Evolutionary conservation across 1,139 yeast species (phyloP), one percentile per base, ranked within the genome.

Genomic region (Debaryomyces psychrophilus): DNA sequence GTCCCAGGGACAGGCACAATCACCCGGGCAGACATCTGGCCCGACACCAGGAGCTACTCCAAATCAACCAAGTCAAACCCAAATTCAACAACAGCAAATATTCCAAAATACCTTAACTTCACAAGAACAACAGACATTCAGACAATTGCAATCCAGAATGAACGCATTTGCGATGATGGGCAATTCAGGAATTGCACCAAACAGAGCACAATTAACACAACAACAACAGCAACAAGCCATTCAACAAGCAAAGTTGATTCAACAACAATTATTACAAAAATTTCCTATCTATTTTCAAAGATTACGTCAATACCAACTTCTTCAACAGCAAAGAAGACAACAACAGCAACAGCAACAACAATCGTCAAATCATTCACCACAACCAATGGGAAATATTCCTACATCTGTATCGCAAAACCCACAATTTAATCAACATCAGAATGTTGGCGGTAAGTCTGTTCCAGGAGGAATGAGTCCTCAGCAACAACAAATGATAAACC

Each of bases 201-300:
- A 71, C 47, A 66, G 77, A 15, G 68, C 72, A 26, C 70, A 69
- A 46, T 65, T 75, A 46, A 71, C 69, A 3, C 73, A 73, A 5
- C 77, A 71, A 46, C 79, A 75, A 49, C 76, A 73, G 46, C 78
- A 72, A 50, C 77, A 72, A 50, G 79, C 79, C 0, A 55, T 72
- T 18, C 75, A 71, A 46, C 79, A 75, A 51, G 77, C 77, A 8
- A 72, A 73, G 48, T 52, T 65, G 29, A 62, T 72, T 37, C 79
- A 74, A 52, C 79, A 72, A 46, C 77, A 72, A 45, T 59, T 75
- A 46, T 54, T 73, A 4, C 78, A 72, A 50, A 69, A 72, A 48
- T 75, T 72, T 55, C 79, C 79, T 1, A 61, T 62, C 1, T 75
- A 75, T 50, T 75, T 75, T 60, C 78, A 74, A 48, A 62, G 76